Conservation (phyloP, 2,329 filamentous ascomycete genomes). For the Coniochaeta prunicola region DNA sequence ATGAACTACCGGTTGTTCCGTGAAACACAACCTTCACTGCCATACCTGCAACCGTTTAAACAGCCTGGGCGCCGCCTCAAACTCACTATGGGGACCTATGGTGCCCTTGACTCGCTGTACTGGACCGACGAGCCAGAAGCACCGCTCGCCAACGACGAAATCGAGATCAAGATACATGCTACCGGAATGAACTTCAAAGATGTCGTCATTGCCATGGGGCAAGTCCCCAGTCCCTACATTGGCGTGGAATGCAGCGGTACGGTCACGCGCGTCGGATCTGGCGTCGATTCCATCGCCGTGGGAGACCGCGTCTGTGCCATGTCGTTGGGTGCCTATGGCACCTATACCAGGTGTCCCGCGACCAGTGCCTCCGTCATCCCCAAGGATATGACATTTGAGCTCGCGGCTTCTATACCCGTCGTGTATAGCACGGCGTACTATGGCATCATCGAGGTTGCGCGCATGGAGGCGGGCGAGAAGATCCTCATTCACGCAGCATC, state of each 20-base stretch:
- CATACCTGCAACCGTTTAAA: slow-evolving; percentile 7
- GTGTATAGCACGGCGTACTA: slow-evolving; percentile 32
- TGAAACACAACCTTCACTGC: slow-evolving; percentile 10
- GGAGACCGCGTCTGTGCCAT: slow-evolving; percentile 34
- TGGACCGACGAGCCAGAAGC: neutral
- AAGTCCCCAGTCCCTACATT: slow-evolving; percentile 16
- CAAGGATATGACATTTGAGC: slow-evolving; percentile 15
- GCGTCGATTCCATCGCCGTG: slow-evolving; percentile 19
- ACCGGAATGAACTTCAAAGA: slow-evolving; percentile 22
- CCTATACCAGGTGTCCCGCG: slow-evolving; percentile 16
- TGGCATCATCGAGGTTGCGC: slow-evolving; percentile 23
- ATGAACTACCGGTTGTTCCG: slow-evolving; percentile 17
- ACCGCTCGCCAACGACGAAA: neutral
- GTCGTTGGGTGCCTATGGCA: slow-evolving; percentile 23
- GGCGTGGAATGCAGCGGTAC: slow-evolving; percentile 15
- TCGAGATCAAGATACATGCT: neutral
- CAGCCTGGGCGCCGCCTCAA: neutral
- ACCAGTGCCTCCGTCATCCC: slow-evolving; percentile 24
- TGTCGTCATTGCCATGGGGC: slow-evolving; percentile 26
- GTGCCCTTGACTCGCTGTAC: neutral
- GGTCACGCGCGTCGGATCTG: slow-evolving; percentile 23
- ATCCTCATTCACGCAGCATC: slow-evolving; percentile 34
- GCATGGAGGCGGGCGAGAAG: slow-evolving; percentile 17
- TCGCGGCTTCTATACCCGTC: slow-evolving; percentile 21
- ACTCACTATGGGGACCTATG: neutral